Evolutionary conservation across 495 filamentous ascomycete genomes (phyloP).

Genomic region (Aspergillus indologenus): DNA sequence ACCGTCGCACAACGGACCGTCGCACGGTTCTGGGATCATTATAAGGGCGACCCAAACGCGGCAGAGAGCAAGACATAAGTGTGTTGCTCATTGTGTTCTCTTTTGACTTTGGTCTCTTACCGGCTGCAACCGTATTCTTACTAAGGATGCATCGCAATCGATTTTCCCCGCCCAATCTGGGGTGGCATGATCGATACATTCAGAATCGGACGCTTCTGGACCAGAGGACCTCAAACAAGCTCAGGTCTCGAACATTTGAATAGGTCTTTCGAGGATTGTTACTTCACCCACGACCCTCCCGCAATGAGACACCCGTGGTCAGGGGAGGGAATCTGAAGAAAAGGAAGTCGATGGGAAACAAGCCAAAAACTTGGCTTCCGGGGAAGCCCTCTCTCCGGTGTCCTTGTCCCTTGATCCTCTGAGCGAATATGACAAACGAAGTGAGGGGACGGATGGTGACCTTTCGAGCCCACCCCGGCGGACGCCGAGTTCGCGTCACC

Average conservation of each 20-base stretch:
- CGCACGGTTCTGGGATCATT: conserved; percentile 49
- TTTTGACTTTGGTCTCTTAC: not conserved
- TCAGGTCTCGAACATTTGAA: not conserved
- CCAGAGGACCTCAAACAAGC: not conserved
- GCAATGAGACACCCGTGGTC: too few species aligned
- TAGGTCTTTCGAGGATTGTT: too few species aligned
- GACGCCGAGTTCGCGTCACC: not conserved
- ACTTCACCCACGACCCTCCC: too few species aligned
- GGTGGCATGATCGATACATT: not conserved
- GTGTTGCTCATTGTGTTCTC: not conserved
- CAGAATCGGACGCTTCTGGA: not conserved
- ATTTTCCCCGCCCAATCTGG: not conserved
- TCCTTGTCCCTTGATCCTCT: not conserved
- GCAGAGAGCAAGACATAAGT: conserved; percentile 28
- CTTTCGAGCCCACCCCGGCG: too few species aligned
- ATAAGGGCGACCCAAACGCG: conserved; percentile 24
- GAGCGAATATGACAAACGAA: not conserved
- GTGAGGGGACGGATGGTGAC: too few species aligned
- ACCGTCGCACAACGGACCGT: conserved; percentile 41
- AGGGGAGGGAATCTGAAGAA: not conserved
- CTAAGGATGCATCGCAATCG: not conserved
- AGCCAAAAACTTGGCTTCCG: too few species aligned
- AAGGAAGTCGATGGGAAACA: too few species aligned
- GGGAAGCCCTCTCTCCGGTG: not conserved
- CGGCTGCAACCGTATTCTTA: not conserved